Evolutionary conservation across 768 basidiomycete genomes (phyloP).

Genomic region (Guyanaporus albipodus): DNA sequence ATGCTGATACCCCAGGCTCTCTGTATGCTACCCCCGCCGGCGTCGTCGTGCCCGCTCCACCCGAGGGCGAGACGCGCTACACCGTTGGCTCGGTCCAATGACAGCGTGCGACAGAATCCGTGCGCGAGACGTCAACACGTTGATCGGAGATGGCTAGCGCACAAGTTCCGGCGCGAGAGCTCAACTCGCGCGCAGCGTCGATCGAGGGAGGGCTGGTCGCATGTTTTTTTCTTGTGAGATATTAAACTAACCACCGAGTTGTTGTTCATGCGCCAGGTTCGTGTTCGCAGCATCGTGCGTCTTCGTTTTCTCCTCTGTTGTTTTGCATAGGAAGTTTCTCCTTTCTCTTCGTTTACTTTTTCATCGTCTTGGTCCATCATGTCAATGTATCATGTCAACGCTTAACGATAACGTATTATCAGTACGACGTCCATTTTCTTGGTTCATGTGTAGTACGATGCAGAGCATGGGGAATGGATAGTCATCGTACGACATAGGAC

Average conservation of each 20-base stretch:
- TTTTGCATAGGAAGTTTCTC: conserved; percentile 24
- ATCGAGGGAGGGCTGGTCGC: background rate
- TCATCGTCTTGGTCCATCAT: conserved; percentile 19
- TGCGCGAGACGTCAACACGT: background rate
- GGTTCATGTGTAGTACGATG: conserved; percentile 14
- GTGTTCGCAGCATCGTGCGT: conserved; percentile 4
- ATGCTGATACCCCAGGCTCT: conserved; percentile 1
- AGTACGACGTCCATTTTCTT: conserved; percentile 10
- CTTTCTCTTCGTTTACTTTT: no score
- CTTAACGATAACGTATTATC: conserved; percentile 16
- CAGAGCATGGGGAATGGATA: background rate
- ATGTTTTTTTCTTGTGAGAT: background rate
- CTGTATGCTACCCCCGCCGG: conserved; percentile 3
- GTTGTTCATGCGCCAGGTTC: background rate
- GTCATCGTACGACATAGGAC: background rate
- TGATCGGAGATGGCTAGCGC: background rate
- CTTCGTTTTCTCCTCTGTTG: conserved; percentile 15
- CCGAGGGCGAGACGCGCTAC: background rate
- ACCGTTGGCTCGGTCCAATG: conserved; percentile 17
- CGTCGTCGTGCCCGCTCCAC: conserved; percentile 5
- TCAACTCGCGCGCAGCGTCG: background rate
- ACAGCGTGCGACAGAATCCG: background rate
- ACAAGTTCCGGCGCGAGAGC: background rate
- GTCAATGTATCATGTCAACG: conserved; percentile 22
- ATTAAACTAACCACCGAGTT: conserved; percentile 6